phyloP scores from a whole-genome alignment of 2,329 filamentous ascomycete genomes.

The Aspergillus pseudoterreus region DNA sequence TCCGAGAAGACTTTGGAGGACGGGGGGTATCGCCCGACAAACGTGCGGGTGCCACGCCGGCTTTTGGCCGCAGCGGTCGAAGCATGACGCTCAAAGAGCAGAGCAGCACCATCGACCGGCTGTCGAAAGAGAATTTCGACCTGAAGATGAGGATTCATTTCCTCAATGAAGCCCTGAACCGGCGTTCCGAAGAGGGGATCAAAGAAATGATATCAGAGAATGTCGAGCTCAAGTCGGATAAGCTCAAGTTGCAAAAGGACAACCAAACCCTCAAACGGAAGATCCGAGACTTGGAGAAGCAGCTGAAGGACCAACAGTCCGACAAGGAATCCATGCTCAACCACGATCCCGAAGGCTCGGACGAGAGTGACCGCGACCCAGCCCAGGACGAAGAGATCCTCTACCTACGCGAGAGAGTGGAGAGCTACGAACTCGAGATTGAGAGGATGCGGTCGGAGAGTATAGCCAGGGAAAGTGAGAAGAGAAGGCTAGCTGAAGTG shows the following conservation, averaged over 20 bases:
- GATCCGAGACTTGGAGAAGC: slow-evolving; percentile 82
- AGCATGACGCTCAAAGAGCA: slow-evolving; percentile 93
- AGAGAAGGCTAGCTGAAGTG: slow-evolving; percentile 78
- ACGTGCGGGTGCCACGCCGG: slow-evolving; percentile 48
- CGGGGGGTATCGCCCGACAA: slow-evolving; percentile 61
- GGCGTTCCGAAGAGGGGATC: slow-evolving; percentile 90
- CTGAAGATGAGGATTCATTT: slow-evolving; percentile 97
- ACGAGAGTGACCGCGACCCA: slow-evolving; percentile 46
- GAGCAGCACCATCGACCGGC: slow-evolving; percentile 90
- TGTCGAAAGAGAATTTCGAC: slow-evolving; percentile 98
- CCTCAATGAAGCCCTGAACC: slow-evolving; percentile 86
- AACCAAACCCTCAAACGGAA: slow-evolving; percentile 77
- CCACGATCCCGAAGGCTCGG: slow-evolving; percentile 39
- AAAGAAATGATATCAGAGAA: slow-evolving; percentile 98
- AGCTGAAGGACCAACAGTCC: slow-evolving; percentile 56
- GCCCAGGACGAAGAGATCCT: slow-evolving; percentile 78
- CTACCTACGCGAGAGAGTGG: slow-evolving; percentile 78
- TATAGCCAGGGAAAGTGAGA: slow-evolving; percentile 76
- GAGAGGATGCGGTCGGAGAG: slow-evolving; percentile 77
- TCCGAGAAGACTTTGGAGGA: slow-evolving; percentile 64
- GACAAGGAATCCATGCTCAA: slow-evolving; percentile 43
- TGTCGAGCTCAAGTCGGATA: slow-evolving; percentile 86
- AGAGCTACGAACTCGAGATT: slow-evolving; percentile 78
- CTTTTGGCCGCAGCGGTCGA: slow-evolving; percentile 55
- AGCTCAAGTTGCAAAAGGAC: slow-evolving; percentile 85